Base-by-base conservation (phyloP, 768 basidiomycete species). In the Lyophyllum semitale region DNA sequence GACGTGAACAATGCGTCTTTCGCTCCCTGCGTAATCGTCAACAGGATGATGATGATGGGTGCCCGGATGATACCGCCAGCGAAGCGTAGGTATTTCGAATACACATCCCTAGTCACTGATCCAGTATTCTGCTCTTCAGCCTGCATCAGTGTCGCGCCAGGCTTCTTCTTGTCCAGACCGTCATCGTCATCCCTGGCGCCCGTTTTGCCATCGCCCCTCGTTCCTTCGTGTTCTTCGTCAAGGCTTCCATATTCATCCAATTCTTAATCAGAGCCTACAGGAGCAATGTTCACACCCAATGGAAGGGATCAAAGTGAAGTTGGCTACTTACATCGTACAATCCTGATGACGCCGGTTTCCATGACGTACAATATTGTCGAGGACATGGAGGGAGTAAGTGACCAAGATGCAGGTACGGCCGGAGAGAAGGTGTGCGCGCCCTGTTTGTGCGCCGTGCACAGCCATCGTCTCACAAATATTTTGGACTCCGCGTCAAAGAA, bases 311-410 rank as follows among this genome's bases (percentile, higher is more conserved):
- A 11, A 42, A 50, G 52, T n/a, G 54, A 56, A 18, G 22, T 49
- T 7, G 12, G 25, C 22, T 43, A 66, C 63, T 61, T 57, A 82
- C 84, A 47, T 72, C 55, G 59, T 83, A 89, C 1, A 84, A 80
- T 3, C 88, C 88, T 62, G 44, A 90, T 82, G 9, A 68, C 63
- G 6, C 83, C 85, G 47, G 81, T 68, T 35, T 84, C 82, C 71
- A 88, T 77, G 48, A 87, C 77, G 55, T 85, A 85, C 51, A 89
- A 77, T 73, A 59, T 78, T 80, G 52, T 83, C 79, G 7, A 85
- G 68, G n/a, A 84, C 77, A 60, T 84, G 81, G 4, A 85, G 68
- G 4, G 80, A 75, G 66, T 84, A 84, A 0, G 80, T 89, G 29
- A 87, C 86, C 13, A 89, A 73, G 15, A 89, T 71, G 9, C 87